Evolutionary conservation across 768 basidiomycete species (phyloP).

Genomic region (Kwoniella newhampshirensis): DNA sequence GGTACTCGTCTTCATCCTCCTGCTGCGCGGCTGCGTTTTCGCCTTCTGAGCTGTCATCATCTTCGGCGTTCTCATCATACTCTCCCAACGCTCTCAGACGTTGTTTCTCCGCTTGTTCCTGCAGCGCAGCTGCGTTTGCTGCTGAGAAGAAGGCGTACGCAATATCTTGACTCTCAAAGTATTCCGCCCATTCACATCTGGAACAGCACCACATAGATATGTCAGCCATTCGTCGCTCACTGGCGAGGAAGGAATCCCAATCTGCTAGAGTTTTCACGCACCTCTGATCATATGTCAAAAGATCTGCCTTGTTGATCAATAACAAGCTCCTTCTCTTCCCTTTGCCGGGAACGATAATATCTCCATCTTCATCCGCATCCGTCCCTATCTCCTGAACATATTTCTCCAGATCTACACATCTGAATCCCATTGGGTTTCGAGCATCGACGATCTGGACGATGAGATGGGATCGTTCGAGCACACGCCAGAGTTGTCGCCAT

Average conservation of each 20-base stretch:
- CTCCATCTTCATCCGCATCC: conserved; percentile 55
- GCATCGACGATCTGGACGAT: conserved; percentile 98
- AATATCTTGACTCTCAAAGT: conserved; percentile 46
- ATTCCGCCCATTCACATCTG: conserved; percentile 85
- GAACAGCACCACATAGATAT: neutral
- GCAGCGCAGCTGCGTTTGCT: conserved; percentile 76
- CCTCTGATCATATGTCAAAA: conserved; percentile 84
- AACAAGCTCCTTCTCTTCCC: conserved; percentile 72
- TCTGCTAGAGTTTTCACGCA: conserved; percentile 48
- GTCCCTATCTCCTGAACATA: conserved; percentile 69
- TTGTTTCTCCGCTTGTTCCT: conserved; percentile 63
- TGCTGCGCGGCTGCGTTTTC: conserved; percentile 47
- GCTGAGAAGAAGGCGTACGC: conserved; percentile 94
- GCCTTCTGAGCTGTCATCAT: conserved; percentile 51
- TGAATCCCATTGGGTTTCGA: conserved; percentile 86
- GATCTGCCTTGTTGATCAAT: conserved; percentile 93
- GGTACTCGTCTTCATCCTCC: conserved; percentile 47
- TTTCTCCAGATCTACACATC: conserved; percentile 87
- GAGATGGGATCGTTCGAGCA: conserved; percentile 91
- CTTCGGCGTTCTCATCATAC: conserved; percentile 59
- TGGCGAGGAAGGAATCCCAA: neutral
- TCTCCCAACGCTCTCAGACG: conserved; percentile 54
- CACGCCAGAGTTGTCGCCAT: conserved; percentile 98
- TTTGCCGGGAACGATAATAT: conserved; percentile 75
- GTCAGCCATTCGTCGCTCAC: neutral